Evolutionary conservation across 176 grass and related monocot species (phyloP).

Genomic region (Bromus sterilis): DNA sequence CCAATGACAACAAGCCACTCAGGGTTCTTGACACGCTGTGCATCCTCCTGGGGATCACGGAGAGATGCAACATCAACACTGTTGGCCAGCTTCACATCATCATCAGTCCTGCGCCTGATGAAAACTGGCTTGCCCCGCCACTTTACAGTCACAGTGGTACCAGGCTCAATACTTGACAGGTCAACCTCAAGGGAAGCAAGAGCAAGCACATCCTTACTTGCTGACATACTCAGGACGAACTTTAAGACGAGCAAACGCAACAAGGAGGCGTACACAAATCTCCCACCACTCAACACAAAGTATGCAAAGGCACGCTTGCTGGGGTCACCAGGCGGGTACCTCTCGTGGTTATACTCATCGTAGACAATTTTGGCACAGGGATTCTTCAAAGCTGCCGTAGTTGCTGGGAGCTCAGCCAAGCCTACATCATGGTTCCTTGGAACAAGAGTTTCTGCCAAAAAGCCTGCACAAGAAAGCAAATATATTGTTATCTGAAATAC

Average conservation of each 20-base stretch:
- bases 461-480: slow-evolving; percentile 42
- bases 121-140: slow-evolving; percentile 95
- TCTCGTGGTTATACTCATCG: slow-evolving; percentile 67
- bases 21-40: slow-evolving; percentile 70
- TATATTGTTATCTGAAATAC: not conserved
- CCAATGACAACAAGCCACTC: slow-evolving; percentile 87
- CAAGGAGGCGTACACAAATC: slow-evolving; percentile 81
- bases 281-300: slow-evolving; percentile 85
- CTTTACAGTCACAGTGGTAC: slow-evolving; percentile 82
- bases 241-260: slow-evolving; percentile 73
- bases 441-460: slow-evolving; percentile 66
- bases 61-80: slow-evolving; percentile 58
- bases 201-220: slow-evolving; percentile 84
- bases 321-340: slow-evolving; percentile 69
- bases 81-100: slow-evolving; percentile 82
- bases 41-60: slow-evolving; percentile 68
- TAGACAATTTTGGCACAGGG: slow-evolving; percentile 72
- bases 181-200: slow-evolving; percentile 79
- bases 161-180: slow-evolving; percentile 77
- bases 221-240: slow-evolving; percentile 92
- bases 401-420: slow-evolving; percentile 53
- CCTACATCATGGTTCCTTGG: slow-evolving; percentile 48
- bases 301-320: slow-evolving; percentile 89
- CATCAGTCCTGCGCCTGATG: slow-evolving; percentile 81
- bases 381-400: slow-evolving; percentile 61